Evolutionary conservation across 2,329 filamentous ascomycete genomes (phyloP).

Genomic region (Thielaviopsis musarum): DNA sequence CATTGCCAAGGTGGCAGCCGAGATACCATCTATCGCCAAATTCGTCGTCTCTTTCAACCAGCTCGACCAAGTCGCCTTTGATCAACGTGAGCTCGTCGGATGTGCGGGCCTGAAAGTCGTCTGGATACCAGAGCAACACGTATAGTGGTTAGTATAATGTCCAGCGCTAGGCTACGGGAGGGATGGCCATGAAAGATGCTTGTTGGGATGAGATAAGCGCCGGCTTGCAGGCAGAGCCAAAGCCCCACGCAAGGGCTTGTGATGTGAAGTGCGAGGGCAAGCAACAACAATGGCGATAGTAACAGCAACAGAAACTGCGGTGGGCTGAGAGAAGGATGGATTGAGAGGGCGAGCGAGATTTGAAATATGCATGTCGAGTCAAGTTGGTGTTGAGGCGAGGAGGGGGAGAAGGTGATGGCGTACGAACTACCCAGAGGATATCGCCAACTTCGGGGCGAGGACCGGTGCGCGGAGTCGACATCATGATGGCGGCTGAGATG

Average conservation of each 20-base stretch:
- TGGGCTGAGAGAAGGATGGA: too few relatives aligned
- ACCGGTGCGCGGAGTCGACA: constrained; percentile 24
- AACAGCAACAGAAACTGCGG: neutral
- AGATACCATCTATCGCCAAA: constrained; percentile 81
- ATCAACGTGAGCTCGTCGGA: constrained; percentile 80
- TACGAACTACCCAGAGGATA: constrained; percentile 55
- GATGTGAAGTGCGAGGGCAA: neutral
- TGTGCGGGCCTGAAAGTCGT: constrained; percentile 84
- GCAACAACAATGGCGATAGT: neutral
- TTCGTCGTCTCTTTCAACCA: constrained; percentile 74
- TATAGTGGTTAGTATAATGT: constrained; percentile 9
- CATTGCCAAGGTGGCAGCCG: constrained; percentile 55
- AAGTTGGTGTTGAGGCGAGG: neutral
- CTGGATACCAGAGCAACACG: constrained; percentile 25
- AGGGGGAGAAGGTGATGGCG: constrained; percentile 20
- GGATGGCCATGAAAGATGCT: neutral
- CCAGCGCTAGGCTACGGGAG: neutral
- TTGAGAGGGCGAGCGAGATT: too few relatives aligned
- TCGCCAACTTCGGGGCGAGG: constrained; percentile 43
- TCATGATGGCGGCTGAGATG: constrained; percentile 15
- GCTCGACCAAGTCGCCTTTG: constrained; percentile 69
- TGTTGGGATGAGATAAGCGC: constrained; percentile 1
- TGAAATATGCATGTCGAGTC: constrained; percentile 14
- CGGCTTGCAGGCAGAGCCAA: neutral
- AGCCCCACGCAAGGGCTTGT: neutral